Evolutionary conservation across 2,329 filamentous ascomycete genomes (phyloP).

Genomic region (Plectosphaerella sp.): DNA sequence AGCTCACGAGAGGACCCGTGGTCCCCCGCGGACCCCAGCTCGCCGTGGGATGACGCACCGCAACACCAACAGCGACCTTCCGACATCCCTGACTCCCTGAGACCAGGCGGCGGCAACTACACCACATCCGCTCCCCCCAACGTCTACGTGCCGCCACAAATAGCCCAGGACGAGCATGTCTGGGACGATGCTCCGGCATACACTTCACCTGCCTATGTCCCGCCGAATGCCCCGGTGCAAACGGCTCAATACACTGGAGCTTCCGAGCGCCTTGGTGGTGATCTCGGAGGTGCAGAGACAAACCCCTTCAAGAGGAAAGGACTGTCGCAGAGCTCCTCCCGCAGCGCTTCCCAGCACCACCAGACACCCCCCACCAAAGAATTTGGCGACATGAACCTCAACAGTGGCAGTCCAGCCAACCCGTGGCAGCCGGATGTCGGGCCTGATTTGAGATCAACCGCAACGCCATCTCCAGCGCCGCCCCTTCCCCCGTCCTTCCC

Average conservation of each 20-base stretch:
- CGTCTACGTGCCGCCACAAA: neutral
- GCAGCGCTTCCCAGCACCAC: slow-evolving; percentile 5
- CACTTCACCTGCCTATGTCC: slow-evolving; percentile 1
- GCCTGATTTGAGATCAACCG: neutral
- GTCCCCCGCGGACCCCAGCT: slow-evolving; percentile 26
- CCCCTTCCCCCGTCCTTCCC: slow-evolving; percentile 30
- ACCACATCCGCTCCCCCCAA: slow-evolving; percentile 1
- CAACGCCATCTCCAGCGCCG: slow-evolving; percentile 8
- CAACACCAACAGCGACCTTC: slow-evolving; percentile 4
- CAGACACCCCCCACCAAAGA: slow-evolving; percentile 24
- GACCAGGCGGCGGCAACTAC: slow-evolving; percentile 21
- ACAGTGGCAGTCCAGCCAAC: slow-evolving; percentile 34
- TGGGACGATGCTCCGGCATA: slow-evolving; percentile 23
- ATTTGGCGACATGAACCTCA: slow-evolving; percentile 37
- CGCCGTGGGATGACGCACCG: slow-evolving; percentile 19
- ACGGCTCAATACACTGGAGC: neutral
- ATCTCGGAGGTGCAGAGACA: slow-evolving; percentile 31
- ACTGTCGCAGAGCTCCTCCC: slow-evolving; percentile 16
- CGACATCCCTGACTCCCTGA: slow-evolving; percentile 24
- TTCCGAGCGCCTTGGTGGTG: slow-evolving; percentile 9
- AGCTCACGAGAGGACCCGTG: slow-evolving; percentile 23
- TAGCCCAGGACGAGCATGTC: slow-evolving; percentile 22
- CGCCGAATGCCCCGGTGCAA: slow-evolving; percentile 11
- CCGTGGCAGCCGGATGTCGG: slow-evolving; percentile 36
- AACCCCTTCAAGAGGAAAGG: slow-evolving; percentile 52